Base-by-base conservation (phyloP, 306 rosid species). In the Medicago lupulina region DNA sequence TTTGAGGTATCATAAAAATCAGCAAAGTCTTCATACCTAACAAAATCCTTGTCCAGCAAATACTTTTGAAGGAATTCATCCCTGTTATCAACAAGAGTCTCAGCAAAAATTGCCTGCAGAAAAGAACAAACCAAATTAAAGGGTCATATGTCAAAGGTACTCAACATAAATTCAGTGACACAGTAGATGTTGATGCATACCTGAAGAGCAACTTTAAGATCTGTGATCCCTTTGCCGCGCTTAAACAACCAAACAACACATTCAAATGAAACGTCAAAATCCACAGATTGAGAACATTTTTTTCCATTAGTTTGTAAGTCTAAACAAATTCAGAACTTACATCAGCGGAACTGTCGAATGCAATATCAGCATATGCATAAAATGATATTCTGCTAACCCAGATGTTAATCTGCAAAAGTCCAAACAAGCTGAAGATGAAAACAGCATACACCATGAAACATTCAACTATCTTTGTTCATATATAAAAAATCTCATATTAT, bases 171-270 rank as follows among this genome's bases (percentile, higher is more conserved):
- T 23, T 55, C 40, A 71, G 36, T 50, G 31, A 38, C 71, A 53
- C 47, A 36, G 2, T 31, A 78, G 15, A 66, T 40, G 14, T 63
- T 1, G 53, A 47, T 47, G 39, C 78, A 67, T 53, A 95, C 99
- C 98, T 90, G 88, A 71, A 95, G 99, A 83, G 90, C 59, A 67
- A 88, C 63, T 28, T 85, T 92, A 70, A 95, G 87, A 79, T 90
- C 92, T 5, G 99, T 92, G 70, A 95, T 80, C 64, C 99, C 98
- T 86, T 89, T 95, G 58, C 97, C 99, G 40, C 90, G 88, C 99
- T 95, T 41, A n/a, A 87, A 80, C 69, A 80, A 74, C 61, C 40
- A 81, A 51, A 60, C 57, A 83, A 55, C 70, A 70, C 6, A 61
- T 71, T 28, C 9, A 62, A 41, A 76, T 55, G 28, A 58, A 40